phyloP scores from a whole-genome alignment of 352 stramenopile genomes.

The Phytophthora citricola region DNA sequence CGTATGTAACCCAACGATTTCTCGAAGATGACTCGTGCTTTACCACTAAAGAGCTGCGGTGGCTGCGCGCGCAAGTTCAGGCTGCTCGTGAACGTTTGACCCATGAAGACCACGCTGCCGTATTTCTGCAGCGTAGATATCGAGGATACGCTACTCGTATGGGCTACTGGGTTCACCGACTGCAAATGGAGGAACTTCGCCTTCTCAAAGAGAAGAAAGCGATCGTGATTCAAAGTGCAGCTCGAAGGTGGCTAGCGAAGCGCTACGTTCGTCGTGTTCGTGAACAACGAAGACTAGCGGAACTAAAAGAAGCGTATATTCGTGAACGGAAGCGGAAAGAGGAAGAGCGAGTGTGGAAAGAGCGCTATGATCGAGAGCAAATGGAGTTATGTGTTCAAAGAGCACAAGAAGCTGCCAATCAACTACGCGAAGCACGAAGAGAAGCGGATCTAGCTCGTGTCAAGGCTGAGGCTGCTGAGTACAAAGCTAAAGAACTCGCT shows the following conservation, averaged over 20 bases:
- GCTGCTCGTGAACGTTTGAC: constrained; percentile 39
- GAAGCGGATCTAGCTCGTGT: constrained; percentile 66
- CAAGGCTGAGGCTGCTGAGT: constrained; percentile 54
- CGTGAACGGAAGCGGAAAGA: constrained; percentile 65
- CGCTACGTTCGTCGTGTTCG: constrained; percentile 36
- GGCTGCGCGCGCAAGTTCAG: constrained; percentile 49
- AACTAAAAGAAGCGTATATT: constrained; percentile 66
- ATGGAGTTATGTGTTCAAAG: constrained; percentile 61
- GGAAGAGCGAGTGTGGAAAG: constrained; percentile 54
- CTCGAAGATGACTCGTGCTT: constrained; percentile 34
- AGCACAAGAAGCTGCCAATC: constrained; percentile 48
- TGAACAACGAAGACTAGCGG: constrained; percentile 43
- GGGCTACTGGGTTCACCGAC: constrained; percentile 47
- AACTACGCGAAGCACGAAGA: constrained; percentile 65
- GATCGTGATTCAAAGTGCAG: constrained; percentile 43
- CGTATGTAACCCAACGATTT: constrained; percentile 58
- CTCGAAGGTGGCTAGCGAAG: constrained; percentile 45
- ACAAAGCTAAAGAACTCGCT: constrained; percentile 48
- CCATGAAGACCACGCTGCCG: constrained; percentile 48
- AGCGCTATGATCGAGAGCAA: constrained; percentile 67
- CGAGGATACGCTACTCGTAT: constrained; percentile 55
- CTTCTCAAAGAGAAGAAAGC: constrained; percentile 44
- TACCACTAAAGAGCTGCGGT: constrained; percentile 49
- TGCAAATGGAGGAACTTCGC: constrained; percentile 38
- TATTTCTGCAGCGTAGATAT: constrained; percentile 64